A percentile compares a stretch with the other conserved stretches of the same genome.
Evolutionary conservation across 2,329 filamentous ascomycete genomes (phyloP).

Genomic region (Neofusicoccum umdonicola): DNA sequence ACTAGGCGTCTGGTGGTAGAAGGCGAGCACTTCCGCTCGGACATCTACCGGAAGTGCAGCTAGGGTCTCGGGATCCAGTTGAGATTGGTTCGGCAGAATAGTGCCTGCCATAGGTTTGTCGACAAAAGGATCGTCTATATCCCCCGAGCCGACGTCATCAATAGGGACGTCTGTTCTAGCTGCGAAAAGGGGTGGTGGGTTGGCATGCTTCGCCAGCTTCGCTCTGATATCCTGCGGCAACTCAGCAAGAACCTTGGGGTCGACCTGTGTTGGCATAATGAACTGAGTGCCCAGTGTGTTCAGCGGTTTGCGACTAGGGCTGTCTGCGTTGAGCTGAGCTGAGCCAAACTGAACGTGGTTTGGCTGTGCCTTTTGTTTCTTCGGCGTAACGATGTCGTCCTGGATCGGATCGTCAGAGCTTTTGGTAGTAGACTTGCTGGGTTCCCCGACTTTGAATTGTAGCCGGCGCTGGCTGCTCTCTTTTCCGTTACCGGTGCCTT

Average conservation of each 20-base stretch:
- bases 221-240: conserved; percentile 79
- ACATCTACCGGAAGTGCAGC: conserved; percentile 81
- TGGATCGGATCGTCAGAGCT: conserved; percentile 44
- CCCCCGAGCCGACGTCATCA: not conserved
- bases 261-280: conserved; percentile 78
- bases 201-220: conserved; percentile 54
- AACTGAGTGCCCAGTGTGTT: conserved; percentile 90
- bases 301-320: conserved; percentile 61
- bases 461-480: conserved; percentile 79
- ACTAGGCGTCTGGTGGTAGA: conserved; percentile 50
- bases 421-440: conserved; percentile 23
- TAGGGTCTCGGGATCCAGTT: conserved; percentile 82
- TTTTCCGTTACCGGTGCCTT: conserved; percentile 52
- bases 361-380: conserved; percentile 29
- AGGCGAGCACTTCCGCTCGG: conserved; percentile 75
- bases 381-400: conserved; percentile 45
- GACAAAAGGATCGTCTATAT: not conserved
- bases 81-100: conserved; percentile 59
- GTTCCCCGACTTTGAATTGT: conserved; percentile 59
- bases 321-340: conserved; percentile 42
- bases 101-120: not conserved
- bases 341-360: conserved; percentile 40
- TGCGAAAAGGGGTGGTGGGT: not conserved
- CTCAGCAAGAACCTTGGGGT: conserved; percentile 77
- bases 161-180: not conserved